Evolutionary conservation across 176 grass and related monocot species (phyloP).

Genomic region (Urochloa ruziziensis): DNA sequence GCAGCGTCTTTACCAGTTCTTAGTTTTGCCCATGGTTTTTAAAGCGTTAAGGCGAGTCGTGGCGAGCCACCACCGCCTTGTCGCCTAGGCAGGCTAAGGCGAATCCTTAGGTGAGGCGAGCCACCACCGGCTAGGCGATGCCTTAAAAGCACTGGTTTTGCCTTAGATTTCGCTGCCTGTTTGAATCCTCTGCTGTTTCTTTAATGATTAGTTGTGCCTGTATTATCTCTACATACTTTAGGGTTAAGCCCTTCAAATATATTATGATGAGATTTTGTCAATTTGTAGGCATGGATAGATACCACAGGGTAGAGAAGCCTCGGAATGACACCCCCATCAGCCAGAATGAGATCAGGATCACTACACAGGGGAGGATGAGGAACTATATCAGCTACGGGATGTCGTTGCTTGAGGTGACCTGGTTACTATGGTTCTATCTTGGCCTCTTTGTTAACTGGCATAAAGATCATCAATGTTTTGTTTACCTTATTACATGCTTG

Average conservation of each 20-base stretch:
- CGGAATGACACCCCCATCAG: conserved; percentile 43
- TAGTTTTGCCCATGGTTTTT: too few relatives aligned
- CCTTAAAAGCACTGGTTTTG: too few relatives aligned
- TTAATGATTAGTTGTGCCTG: not conserved
- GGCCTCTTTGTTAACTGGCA: not conserved
- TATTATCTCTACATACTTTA: not conserved
- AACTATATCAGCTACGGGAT: conserved; percentile 64
- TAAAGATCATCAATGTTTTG: not conserved
- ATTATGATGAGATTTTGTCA: not conserved
- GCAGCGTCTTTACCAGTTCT: not conserved
- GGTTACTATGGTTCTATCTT: not conserved
- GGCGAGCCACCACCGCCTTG: too few relatives aligned
- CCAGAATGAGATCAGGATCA: conserved; percentile 65
- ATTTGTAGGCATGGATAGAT: conserved; percentile 51
- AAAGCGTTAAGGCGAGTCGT: too few relatives aligned
- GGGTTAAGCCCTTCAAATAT: not conserved
- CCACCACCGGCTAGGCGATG: too few relatives aligned
- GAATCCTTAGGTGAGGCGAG: too few relatives aligned
- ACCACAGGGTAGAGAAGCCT: conserved; percentile 63
- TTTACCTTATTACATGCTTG: not conserved
- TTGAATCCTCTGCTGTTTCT: not conserved
- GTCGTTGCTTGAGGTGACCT: conserved; percentile 50
- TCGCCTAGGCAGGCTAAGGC: too few relatives aligned
- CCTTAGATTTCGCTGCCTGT: not conserved
- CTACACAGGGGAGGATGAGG: conserved; percentile 58